Evolutionary conservation across 108 stramenopile genomes (phyloP), one percentile per base, ranked within the genome.

Genomic region (Phaeodactylum tricornutum): DNA sequence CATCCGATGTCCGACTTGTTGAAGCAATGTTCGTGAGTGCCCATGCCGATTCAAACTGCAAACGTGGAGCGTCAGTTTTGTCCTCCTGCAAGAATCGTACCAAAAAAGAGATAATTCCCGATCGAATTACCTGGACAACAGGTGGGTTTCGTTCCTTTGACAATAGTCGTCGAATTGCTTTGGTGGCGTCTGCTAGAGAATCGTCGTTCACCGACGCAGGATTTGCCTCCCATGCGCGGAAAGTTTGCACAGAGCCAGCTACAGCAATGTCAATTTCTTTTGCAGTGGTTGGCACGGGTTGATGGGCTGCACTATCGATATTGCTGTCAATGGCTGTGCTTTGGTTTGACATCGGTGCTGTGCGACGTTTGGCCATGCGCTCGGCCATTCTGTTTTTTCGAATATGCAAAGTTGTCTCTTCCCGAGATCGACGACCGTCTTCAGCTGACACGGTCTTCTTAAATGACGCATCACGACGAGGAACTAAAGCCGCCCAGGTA

Each of bases 41-140:
- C 95, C 95, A 96, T 5, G 92, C 81, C 6, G 93, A 76, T 75
- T 96, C 95, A 47, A 96, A 96, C 48, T 87, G 74, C 30, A 93
- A 59, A n/a, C n/a, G n/a, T n/a, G n/a, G n/a, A n/a, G 53, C 19
- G 19, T 29, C 35, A 1, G 66, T 64, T 11, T 72, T 50, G 50
- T 72, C 63, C 29, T 49, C 41, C 20, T 61, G 49, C 23, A 96
- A 50, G 53, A 77, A 77, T 28, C 62, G 53, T 24, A 89, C 81
- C 24, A 96, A 47, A 19, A 56, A 40, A 22, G 85, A 84, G 38
- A 96, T 43, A 6, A 74, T 68, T 4, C 86, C 90, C 40, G 71
- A 49, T 14, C 69, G 54, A 9, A 96, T 48, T 2, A 94, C 76
- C 35, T 74, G 72, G 29, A 78, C 32, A 4, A 94, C 92, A 7